phyloP scores from a whole-genome alignment of 208 protist genomes.

The Hexamita inflata region DNA sequence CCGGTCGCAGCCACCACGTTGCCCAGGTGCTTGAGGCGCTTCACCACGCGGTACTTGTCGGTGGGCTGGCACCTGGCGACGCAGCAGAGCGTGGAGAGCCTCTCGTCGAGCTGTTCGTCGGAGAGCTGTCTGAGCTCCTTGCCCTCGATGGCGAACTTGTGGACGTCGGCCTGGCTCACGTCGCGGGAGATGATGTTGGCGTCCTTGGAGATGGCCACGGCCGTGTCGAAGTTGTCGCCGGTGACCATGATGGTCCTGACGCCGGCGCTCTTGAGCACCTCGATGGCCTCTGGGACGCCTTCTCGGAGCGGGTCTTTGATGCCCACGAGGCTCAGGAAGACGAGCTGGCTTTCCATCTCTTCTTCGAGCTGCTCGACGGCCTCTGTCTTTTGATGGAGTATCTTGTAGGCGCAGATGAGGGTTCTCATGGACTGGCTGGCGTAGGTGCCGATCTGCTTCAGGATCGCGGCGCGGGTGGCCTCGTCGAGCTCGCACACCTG shows the following conservation, averaged over 20 bases:
- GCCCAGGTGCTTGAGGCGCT: not conserved
- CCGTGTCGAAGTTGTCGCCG: slow-evolving; percentile 60
- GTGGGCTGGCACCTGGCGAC: slow-evolving; percentile 48
- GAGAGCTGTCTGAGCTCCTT: slow-evolving; percentile 58
- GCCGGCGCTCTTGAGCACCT: slow-evolving; percentile 51
- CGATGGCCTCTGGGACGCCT: not conserved
- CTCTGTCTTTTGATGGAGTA: too few relatives aligned
- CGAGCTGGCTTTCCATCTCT: not conserved
- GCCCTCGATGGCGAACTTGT: slow-evolving; percentile 22
- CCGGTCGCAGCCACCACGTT: slow-evolving; percentile 39
- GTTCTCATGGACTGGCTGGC: slow-evolving; percentile 16
- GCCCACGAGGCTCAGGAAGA: slow-evolving; percentile 6
- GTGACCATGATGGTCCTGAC: slow-evolving; percentile 70
- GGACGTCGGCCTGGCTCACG: slow-evolving; percentile 64
- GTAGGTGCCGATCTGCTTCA: too few relatives aligned
- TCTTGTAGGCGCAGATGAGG: not conserved
- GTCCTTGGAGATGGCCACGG: slow-evolving; percentile 53
- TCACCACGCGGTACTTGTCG: slow-evolving; percentile 35
- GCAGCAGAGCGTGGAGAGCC: slow-evolving; percentile 52
- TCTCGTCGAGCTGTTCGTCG: slow-evolving; percentile 55
- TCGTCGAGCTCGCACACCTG: not conserved
- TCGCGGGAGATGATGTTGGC: slow-evolving; percentile 51
- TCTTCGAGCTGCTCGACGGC: not conserved
- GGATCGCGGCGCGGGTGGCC: not conserved
- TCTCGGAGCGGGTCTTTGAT: slow-evolving; percentile 27